Conservation (phyloP, 768 basidiomycete genomes). For the Leccinum uliginosum region DNA sequence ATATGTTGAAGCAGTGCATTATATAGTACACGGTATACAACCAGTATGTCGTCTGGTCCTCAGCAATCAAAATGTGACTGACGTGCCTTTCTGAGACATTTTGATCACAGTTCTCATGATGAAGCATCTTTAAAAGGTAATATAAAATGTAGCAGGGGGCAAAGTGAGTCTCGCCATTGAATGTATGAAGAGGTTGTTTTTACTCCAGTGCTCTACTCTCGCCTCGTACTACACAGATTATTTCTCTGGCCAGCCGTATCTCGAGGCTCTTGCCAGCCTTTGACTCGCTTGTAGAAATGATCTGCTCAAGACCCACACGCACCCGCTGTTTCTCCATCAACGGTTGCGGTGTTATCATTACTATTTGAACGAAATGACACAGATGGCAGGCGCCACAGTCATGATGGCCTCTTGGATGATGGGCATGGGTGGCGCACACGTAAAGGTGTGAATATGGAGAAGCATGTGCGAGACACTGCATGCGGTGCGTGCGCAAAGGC, state of each 20-base stretch:
- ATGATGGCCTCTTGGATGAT: slow-evolving; percentile 72
- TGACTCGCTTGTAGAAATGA: slow-evolving; percentile 58
- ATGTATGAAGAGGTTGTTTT: too few relatives aligned
- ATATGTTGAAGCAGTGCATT: too few relatives aligned
- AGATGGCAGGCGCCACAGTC: slow-evolving; percentile 66
- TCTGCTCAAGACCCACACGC: slow-evolving; percentile 64
- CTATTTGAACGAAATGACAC: slow-evolving; percentile 52
- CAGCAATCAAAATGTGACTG: too few relatives aligned
- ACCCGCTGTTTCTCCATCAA: slow-evolving; percentile 79
- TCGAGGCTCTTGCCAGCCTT: slow-evolving; percentile 54
- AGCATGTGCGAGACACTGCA: slow-evolving; percentile 58
- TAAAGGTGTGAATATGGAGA: slow-evolving; percentile 68
- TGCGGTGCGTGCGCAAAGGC: slow-evolving; percentile 59
- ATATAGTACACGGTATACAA: too few relatives aligned
- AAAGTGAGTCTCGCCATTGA: too few relatives aligned
- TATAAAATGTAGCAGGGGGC: too few relatives aligned
- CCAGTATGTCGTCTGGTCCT: too few relatives aligned
- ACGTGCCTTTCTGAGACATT: too few relatives aligned
- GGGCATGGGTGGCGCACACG: slow-evolving; percentile 73
- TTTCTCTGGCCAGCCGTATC: slow-evolving; percentile 74
- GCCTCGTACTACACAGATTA: slow-evolving; percentile 66
- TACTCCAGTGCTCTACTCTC: slow-evolving; percentile 54
- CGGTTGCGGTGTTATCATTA: slow-evolving; percentile 60
- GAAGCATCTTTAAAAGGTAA: too few relatives aligned
- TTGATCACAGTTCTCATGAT: too few relatives aligned